Conservation (phyloP, 2,329 filamentous ascomycete genomes). For the Beauveria varroae region DNA sequence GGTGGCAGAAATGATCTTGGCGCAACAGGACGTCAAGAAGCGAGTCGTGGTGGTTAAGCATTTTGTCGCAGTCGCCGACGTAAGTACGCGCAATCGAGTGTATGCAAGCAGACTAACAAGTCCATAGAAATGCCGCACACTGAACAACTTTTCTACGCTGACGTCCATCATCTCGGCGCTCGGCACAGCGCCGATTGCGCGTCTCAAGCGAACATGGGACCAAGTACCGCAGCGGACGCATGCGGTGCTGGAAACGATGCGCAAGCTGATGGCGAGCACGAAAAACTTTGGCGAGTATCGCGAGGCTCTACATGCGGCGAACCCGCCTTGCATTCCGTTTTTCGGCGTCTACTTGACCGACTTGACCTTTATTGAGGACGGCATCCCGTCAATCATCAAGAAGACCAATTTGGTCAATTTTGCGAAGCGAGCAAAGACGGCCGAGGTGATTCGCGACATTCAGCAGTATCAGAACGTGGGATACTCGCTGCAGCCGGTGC, state of each 20-base stretch:
- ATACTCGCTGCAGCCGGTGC: slow-evolving; percentile 84
- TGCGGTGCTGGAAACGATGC: slow-evolving; percentile 78
- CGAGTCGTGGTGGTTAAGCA: slow-evolving; percentile 97
- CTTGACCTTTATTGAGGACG: slow-evolving; percentile 96
- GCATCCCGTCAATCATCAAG: slow-evolving; percentile 92
- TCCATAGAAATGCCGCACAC: slow-evolving; percentile 73
- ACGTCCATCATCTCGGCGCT: slow-evolving; percentile 97
- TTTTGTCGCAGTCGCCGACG: slow-evolving; percentile 92
- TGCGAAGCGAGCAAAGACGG: slow-evolving; percentile 94
- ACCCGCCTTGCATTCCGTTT: slow-evolving; percentile 96
- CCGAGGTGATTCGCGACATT: slow-evolving; percentile 96
- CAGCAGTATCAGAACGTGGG: slow-evolving; percentile 98
- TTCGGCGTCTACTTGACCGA: slow-evolving; percentile 98
- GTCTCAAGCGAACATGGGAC: slow-evolving; percentile 88
- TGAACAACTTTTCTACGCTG: slow-evolving; percentile 96
- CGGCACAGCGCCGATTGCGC: slow-evolving; percentile 88
- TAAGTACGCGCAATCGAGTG: slow-evolving; percentile 39
- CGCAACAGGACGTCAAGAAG: slow-evolving; percentile 90
- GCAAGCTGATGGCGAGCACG: slow-evolving; percentile 89
- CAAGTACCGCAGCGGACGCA: slow-evolving; percentile 83
- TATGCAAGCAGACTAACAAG: slow-evolving; percentile 13
- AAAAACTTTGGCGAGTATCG: slow-evolving; percentile 98
- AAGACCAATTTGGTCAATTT: slow-evolving; percentile 98
- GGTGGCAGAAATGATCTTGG: slow-evolving; percentile 98
- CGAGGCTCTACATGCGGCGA: slow-evolving; percentile 84